Evolutionary conservation across 2,329 filamentous ascomycete species (phyloP).

Genomic region (Sporothrix phasma): DNA sequence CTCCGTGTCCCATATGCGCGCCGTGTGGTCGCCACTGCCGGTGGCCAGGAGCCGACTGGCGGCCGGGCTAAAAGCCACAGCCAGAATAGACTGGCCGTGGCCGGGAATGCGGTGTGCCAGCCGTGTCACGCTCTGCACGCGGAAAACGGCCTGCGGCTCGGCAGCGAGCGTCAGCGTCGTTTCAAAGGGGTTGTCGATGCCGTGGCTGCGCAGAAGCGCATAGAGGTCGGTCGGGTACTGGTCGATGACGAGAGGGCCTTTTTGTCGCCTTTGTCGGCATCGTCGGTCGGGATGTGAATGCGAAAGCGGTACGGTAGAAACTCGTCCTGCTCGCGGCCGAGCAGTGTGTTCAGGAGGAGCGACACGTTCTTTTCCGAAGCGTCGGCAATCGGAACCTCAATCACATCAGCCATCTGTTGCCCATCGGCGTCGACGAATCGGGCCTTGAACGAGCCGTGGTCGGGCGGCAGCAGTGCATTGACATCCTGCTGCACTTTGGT

Average conservation of each 20-base stretch:
- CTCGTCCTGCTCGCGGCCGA: constrained; percentile 53
- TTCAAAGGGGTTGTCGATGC: constrained; percentile 49
- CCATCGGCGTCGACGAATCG: constrained; percentile 77
- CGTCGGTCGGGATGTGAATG: constrained; percentile 45
- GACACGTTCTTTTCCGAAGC: constrained; percentile 84
- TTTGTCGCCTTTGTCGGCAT: background rate
- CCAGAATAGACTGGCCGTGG: constrained; percentile 83
- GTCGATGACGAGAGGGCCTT: constrained; percentile 37
- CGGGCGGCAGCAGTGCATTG: constrained; percentile 53
- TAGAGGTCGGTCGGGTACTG: constrained; percentile 47
- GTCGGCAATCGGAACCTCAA: constrained; percentile 70
- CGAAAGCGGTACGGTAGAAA: constrained; percentile 53
- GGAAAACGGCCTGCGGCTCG: constrained; percentile 84
- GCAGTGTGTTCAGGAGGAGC: constrained; percentile 71
- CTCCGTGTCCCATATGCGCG: constrained; percentile 88
- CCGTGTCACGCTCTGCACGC: constrained; percentile 82
- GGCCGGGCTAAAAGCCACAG: constrained; percentile 74
- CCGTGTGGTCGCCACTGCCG: constrained; percentile 83
- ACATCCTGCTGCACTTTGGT: constrained; percentile 68
- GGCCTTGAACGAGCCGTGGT: constrained; percentile 68
- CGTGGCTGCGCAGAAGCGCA: constrained; percentile 44
- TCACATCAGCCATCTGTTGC: constrained; percentile 59
- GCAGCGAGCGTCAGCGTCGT: constrained; percentile 43
- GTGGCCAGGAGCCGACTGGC: constrained; percentile 71
- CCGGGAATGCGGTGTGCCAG: constrained; percentile 82